Evolutionary conservation across 352 stramenopile genomes (phyloP).

Genomic region (Globisporangium sylvaticum): DNA sequence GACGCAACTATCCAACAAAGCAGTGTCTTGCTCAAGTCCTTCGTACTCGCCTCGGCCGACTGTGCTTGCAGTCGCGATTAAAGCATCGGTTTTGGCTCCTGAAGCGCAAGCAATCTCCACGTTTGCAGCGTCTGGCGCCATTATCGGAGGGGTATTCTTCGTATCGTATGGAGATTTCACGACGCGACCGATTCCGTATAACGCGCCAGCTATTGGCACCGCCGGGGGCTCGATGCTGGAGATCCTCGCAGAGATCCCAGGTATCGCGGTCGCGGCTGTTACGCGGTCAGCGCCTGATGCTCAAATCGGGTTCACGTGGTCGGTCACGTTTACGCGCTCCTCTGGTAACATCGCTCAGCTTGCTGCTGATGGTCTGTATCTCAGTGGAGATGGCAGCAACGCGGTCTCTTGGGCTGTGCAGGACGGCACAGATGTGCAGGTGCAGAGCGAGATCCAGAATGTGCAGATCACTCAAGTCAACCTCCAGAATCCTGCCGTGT

Average conservation of each 20-base stretch:
- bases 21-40: constrained; percentile 24
- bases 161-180: not conserved
- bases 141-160: not conserved
- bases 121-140: not conserved
- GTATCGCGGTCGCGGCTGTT: not conserved
- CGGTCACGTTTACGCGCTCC: not conserved
- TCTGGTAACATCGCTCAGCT: not conserved
- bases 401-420: not conserved
- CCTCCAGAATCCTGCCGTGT: not conserved
- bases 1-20: not conserved
- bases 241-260: not conserved
- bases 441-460: not conserved
- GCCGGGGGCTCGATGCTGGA: not conserved
- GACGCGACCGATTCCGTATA: not conserved
- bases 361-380: not conserved
- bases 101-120: not conserved
- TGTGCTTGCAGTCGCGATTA: not conserved
- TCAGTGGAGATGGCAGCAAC: not conserved
- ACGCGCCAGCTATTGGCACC: not conserved
- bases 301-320: not conserved
- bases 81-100: not conserved
- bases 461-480: not conserved
- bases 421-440: not conserved
- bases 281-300: not conserved
- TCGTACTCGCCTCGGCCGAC: not conserved